phyloP scores from a whole-genome alignment of 176 grass and related monocot species.

The Oryza rufipogon region DNA sequence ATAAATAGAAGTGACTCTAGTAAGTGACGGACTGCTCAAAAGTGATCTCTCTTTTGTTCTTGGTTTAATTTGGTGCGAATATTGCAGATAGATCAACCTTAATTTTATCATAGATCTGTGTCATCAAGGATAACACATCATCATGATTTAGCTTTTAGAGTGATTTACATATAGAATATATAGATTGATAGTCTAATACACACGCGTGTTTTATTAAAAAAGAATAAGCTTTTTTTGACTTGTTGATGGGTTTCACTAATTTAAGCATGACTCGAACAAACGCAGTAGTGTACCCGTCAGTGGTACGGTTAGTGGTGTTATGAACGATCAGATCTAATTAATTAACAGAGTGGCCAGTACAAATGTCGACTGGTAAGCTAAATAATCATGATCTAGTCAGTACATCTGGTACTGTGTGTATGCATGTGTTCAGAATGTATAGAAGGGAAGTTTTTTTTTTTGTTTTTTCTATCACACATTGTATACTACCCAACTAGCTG shows the following conservation, averaged over 20 bases:
- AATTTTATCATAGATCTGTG: background rate
- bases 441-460: background rate
- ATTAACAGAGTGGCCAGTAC: background rate
- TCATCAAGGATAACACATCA: background rate
- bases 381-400: background rate
- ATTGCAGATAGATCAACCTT: background rate
- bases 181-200: background rate
- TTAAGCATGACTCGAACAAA: slow-evolving; percentile 9
- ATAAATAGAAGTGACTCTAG: background rate
- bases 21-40: background rate
- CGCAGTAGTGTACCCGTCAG: background rate
- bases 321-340: slow-evolving; percentile 6
- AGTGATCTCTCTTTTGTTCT: background rate
- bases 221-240: background rate
- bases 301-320: background rate
- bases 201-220: background rate
- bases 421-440: background rate
- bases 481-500: background rate
- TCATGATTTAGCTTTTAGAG: background rate
- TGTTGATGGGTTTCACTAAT: background rate
- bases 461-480: background rate
- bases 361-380: background rate
- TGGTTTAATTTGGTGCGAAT: background rate
- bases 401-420: background rate
- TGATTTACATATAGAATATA: too few species aligned